Base-by-base conservation (phyloP, 495 filamentous ascomycete genomes). In the Talaromyces borbonicus region DNA sequence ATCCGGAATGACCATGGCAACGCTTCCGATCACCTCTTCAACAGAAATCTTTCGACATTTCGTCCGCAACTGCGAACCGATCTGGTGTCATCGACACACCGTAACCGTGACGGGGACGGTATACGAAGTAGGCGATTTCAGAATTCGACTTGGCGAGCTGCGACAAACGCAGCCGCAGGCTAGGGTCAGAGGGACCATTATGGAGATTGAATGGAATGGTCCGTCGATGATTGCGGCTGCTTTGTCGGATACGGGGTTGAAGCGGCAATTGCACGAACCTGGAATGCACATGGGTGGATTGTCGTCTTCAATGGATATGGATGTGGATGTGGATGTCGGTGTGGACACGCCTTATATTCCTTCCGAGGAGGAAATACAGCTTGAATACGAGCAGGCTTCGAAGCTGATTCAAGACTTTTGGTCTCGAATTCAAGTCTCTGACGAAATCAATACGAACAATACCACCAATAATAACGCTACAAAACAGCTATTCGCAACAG, bases 61-160 rank as follows among this genome's bases (percentile, higher is more conserved):
- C 42, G 57, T 57, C 19, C 67, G 66, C 48, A 63, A 65, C 8
- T 68, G 65, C 29, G 66, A 72, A 38, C 69, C 69, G 0, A 61
- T 71, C 49, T 73, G 69, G 69, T 58, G 54, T 25, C 64, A 67
- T 40, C 62, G 68, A 8, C 56, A 70, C 35, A 70, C 68, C 0
- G 52, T 69, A 19, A 43, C 57, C 0, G 66, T 73, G n/a, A 58
- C 55, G n/a, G 56, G 52, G 8, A 66, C 66, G 8, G 61, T 67
- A 45, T 73, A 69, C 25, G 69, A 71, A 8, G 52, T 70, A 0
- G 66, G 65, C 6, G 69, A 73, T 31, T 71, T 71, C 50, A 54
- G 62, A 5, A 61, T 73, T 22, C 62, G 69, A 1, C 11, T 71
- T 12, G 69, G 69, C 15, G 69, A 73, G 32, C 65, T 73, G 40